phyloP scores from a whole-genome alignment of 2,329 filamentous ascomycete genomes.

The Arthrinium phaeospermum region DNA sequence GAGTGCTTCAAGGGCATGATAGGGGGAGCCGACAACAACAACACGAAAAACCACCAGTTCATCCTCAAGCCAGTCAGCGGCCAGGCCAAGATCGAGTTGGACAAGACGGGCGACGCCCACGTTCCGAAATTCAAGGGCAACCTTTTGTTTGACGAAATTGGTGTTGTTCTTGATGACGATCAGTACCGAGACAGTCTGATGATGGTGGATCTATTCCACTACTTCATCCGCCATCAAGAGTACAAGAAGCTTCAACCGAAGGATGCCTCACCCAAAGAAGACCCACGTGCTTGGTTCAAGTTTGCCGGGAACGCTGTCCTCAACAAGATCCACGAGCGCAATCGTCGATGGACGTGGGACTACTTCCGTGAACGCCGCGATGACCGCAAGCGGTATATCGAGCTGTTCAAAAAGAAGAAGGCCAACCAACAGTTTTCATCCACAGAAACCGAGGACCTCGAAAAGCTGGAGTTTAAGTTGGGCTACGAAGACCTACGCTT shows the following conservation, averaged over 20 bases:
- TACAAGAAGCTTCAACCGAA: constrained; percentile 94
- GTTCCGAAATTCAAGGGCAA: constrained; percentile 88
- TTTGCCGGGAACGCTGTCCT: constrained; percentile 92
- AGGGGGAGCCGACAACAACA: constrained; percentile 62
- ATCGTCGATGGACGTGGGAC: constrained; percentile 93
- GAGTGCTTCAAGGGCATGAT: constrained; percentile 80
- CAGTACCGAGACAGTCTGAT: constrained; percentile 97
- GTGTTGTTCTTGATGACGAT: constrained; percentile 94
- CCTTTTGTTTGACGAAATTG: constrained; percentile 94
- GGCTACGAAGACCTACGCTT: constrained; percentile 96
- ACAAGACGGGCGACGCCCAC: constrained; percentile 84
- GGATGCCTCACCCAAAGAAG: constrained; percentile 78
- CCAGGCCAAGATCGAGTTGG: constrained; percentile 90
- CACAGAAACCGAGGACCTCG: constrained; percentile 74
- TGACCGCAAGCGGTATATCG: constrained; percentile 86
- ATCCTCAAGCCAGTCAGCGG: constrained; percentile 96
- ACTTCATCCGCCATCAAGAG: constrained; percentile 96
- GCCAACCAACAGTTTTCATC: constrained; percentile 72
- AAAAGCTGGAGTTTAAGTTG: constrained; percentile 82
- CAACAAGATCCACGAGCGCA: constrained; percentile 92
- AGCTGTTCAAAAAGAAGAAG: constrained; percentile 94
- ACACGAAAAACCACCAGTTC: constrained; percentile 75
- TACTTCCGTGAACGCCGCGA: constrained; percentile 94
- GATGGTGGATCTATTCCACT: constrained; percentile 98
- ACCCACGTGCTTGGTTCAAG: constrained; percentile 88